Conservation (phyloP, 2,329 filamentous ascomycete genomes). For the Tothia fuscella region DNA sequence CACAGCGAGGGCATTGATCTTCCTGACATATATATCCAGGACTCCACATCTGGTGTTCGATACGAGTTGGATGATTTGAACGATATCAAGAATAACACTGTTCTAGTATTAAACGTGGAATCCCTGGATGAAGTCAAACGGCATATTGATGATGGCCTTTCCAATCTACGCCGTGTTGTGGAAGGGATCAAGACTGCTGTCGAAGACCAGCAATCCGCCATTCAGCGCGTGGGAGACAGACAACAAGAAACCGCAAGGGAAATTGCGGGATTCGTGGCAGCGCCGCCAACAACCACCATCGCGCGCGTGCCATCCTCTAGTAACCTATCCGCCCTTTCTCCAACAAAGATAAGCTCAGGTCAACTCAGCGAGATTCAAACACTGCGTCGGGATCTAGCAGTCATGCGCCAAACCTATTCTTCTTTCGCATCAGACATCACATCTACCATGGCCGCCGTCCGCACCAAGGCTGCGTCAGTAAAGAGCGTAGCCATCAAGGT, state of each 20-base stretch:
- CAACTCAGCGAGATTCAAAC: slow-evolving; percentile 70
- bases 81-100: slow-evolving; percentile 89
- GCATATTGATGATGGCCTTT: slow-evolving; percentile 87
- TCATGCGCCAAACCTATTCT: slow-evolving; percentile 85
- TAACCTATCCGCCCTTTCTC: slow-evolving; percentile 16
- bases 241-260: slow-evolving; percentile 86
- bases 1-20: slow-evolving; percentile 86
- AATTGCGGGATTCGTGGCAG: slow-evolving; percentile 54
- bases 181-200: slow-evolving; percentile 75
- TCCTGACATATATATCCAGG: slow-evolving; percentile 96
- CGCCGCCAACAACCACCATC: slow-evolving; percentile 18
- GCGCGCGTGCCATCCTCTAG: slow-evolving; percentile 16
- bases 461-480: slow-evolving; percentile 68
- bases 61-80: slow-evolving; percentile 89
- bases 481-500: slow-evolving; percentile 64
- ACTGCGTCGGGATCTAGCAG: slow-evolving; percentile 76
- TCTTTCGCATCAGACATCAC: slow-evolving; percentile 82
- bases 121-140: slow-evolving; percentile 89
- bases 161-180: slow-evolving; percentile 67
- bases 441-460: slow-evolving; percentile 72
- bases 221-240: slow-evolving; percentile 79
- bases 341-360: slow-evolving; percentile 12
- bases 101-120: slow-evolving; percentile 90
- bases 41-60: slow-evolving; percentile 87
- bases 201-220: slow-evolving; percentile 66